Evolutionary conservation across 2,329 filamentous ascomycete genomes (phyloP), one percentile per base, ranked within the genome.

Genomic region (Myriangium duriaei): DNA sequence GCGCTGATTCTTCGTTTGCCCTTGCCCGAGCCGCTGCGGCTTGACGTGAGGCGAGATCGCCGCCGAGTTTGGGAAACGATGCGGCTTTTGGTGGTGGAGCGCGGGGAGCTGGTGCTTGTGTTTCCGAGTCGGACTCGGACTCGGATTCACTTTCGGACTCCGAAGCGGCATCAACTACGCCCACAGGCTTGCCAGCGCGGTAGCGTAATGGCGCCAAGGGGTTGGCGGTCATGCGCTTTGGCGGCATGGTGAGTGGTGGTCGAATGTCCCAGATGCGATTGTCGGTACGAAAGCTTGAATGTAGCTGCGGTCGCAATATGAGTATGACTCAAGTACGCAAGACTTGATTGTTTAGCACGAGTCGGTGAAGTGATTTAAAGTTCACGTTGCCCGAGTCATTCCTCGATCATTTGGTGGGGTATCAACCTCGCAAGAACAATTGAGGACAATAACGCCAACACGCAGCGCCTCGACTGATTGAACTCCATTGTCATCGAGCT

Each of bases 171-270:
- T 57, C 57, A 43, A 65, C 67, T 43, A 65, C 69, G 5, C 65
- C 71, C 2, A 69, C 64, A 11, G 79, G 67, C 59, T 95, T 96
- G 47, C 91, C 88, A 11, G 88, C 80, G 42, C 86, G 78, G 52
- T 95, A 81, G 41, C 91, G 81, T 48, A 78, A 74, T 15, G 85
- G 82, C 56, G 77, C 78, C 42, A 79, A 63, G 3, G 84, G 86
- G 54, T 95, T 94, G 45, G 87, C 86, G 45, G 88, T 96, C 83
- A 96, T 94, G 53, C 83, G 81, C 58, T 83, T 86, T 10, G 79
- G 75, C 44, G 81, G 78, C 71, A 74, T 71, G 48, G 42, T 30
- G 12, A 26, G n/a, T n/a, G n/a, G n/a, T n/a, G n/a, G n/a, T n/a
- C n/a, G n/a, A n/a, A n/a, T n/a, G n/a, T n/a, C n/a, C n/a, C n/a